These are phyloP conservation scores for Exophiala phaeomuriformis DNA, from an alignment of 2,329 filamentous ascomycete species.

Conservation along the genomic window DNA sequence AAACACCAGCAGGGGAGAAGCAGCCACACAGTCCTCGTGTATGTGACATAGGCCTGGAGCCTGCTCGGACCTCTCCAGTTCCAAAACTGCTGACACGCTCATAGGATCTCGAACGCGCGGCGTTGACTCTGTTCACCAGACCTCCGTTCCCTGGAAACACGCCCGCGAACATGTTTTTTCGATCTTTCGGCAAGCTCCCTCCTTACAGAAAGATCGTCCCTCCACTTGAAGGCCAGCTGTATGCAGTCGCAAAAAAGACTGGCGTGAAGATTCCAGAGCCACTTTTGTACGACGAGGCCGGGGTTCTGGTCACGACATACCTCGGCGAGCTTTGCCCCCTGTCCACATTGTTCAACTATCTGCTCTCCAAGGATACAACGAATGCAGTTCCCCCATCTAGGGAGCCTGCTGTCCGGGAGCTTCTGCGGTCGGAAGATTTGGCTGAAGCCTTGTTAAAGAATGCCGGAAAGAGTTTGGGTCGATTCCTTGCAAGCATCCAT, in stretches of 20 bases:
- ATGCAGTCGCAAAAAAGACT: background rate
- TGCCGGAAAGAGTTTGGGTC: background rate
- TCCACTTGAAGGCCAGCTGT: background rate
- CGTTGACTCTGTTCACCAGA: background rate
- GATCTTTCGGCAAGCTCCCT: background rate
- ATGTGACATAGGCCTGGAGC: background rate
- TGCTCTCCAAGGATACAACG: background rate
- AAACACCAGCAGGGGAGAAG: background rate
- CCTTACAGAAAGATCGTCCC: background rate
- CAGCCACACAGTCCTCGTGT: background rate
- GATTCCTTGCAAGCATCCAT: constrained; percentile 5
- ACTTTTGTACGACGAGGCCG: background rate
- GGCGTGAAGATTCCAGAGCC: background rate
- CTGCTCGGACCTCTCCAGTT: background rate
- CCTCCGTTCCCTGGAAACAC: background rate
- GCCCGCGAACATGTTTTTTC: background rate
- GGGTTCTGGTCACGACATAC: background rate
- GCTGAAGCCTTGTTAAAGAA: background rate
- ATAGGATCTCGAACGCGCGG: background rate
- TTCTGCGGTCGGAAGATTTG: background rate
- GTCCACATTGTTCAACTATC: background rate
- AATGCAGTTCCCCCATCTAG: background rate
- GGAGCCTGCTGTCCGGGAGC: background rate
- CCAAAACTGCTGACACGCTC: background rate
- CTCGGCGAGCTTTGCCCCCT: background rate